Evolutionary conservation across 2,329 filamentous ascomycete genomes (phyloP).

Genomic region (Venturia aucupariae): DNA sequence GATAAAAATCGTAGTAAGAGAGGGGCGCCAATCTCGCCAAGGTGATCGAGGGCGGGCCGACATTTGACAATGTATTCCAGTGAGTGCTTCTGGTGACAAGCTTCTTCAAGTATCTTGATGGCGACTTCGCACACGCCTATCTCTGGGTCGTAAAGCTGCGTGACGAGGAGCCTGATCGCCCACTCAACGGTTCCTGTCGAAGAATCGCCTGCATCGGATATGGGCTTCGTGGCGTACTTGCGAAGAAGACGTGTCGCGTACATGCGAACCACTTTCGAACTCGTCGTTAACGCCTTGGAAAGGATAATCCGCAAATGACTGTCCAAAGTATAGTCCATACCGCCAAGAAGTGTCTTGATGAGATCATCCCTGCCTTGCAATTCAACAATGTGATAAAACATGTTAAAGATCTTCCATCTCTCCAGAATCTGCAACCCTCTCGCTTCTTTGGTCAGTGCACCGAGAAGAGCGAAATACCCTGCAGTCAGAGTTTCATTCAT

Average conservation of each 20-base stretch:
- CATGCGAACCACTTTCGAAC: slow-evolving; percentile 83
- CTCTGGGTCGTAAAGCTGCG: slow-evolving; percentile 93
- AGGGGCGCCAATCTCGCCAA: slow-evolving; percentile 93
- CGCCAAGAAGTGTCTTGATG: slow-evolving; percentile 77
- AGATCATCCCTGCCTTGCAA: slow-evolving; percentile 84
- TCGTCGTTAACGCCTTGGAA: slow-evolving; percentile 86
- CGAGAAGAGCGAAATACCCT: slow-evolving; percentile 90
- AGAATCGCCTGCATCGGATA: slow-evolving; percentile 25
- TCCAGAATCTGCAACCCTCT: slow-evolving; percentile 86
- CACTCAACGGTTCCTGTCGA: slow-evolving; percentile 70
- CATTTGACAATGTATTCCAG: slow-evolving; percentile 97
- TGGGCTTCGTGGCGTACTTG: slow-evolving; percentile 65
- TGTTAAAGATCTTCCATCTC: slow-evolving; percentile 96
- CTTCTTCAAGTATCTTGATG: slow-evolving; percentile 94
- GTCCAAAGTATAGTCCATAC: slow-evolving; percentile 78
- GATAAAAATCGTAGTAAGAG: slow-evolving; percentile 86
- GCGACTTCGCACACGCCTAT: slow-evolving; percentile 94
- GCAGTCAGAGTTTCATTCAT: slow-evolving; percentile 80
- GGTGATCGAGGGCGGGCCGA: slow-evolving; percentile 82
- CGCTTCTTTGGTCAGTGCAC: slow-evolving; percentile 71
- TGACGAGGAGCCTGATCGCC: slow-evolving; percentile 96
- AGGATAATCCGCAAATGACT: slow-evolving; percentile 87
- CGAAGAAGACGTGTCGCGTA: slow-evolving; percentile 78
- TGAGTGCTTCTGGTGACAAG: slow-evolving; percentile 84
- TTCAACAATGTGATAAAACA: slow-evolving; percentile 98